These are phyloP conservation scores for Flaveria sonorensis DNA, from an alignment of 129 eudicot species.

Conservation along the genomic window DNA sequence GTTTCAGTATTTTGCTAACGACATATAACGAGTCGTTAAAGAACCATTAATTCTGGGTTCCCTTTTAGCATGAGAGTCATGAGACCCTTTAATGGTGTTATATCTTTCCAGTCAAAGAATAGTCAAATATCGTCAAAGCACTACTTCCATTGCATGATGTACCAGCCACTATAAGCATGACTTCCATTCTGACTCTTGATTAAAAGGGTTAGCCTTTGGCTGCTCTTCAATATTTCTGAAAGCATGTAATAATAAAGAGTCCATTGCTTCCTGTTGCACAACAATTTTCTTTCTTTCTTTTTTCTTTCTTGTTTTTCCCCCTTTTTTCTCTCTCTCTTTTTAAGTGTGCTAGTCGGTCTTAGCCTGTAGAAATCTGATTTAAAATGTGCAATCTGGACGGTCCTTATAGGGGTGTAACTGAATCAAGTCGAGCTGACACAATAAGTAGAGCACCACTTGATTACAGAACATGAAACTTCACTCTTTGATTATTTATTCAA, in stretches of 20 bases:
- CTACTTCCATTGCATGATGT: conserved; percentile 15
- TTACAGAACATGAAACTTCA: neutral
- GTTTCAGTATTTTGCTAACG: conserved; percentile 14
- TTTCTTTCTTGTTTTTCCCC: conserved; percentile 7
- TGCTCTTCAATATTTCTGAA: conserved; percentile 25
- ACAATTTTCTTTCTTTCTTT: neutral
- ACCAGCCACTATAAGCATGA: conserved; percentile 18
- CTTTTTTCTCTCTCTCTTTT: neutral
- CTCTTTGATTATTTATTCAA: neutral
- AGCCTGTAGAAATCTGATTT: neutral
- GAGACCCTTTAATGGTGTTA: conserved; percentile 14
- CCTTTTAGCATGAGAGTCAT: conserved; percentile 24
- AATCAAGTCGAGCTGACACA: neutral
- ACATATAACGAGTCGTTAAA: conserved; percentile 24
- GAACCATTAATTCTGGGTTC: conserved; percentile 20
- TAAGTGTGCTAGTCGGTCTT: neutral
- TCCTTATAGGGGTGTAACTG: neutral
- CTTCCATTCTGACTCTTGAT: conserved; percentile 19
- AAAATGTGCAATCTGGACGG: neutral
- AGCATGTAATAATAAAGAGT: conserved; percentile 28
- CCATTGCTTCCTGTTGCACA: conserved; percentile 18
- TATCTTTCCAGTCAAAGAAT: conserved; percentile 20
- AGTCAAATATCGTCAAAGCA: conserved; percentile 27
- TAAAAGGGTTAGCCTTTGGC: conserved; percentile 15
- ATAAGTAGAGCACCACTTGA: neutral